These are phyloP conservation scores for Tricholoma saponaceum DNA, from an alignment of 768 basidiomycete genomes.

Conservation along the genomic window DNA sequence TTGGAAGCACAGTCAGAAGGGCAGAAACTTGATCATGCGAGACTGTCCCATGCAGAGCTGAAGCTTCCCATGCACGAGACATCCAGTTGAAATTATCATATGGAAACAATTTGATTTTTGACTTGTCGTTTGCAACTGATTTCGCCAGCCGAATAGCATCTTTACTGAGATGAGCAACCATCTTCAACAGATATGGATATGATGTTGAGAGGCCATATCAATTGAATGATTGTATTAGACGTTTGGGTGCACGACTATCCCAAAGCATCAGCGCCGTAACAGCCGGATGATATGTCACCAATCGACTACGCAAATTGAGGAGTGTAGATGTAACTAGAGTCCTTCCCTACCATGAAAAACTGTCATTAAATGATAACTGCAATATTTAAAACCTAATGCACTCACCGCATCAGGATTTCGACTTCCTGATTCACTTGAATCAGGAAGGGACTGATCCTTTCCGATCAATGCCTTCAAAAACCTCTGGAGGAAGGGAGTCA, in stretches of 20 bases:
- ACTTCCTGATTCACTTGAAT: no score
- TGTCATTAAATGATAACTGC: no score
- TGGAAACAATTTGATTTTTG: background rate
- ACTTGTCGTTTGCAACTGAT: background rate
- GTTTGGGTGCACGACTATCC: background rate
- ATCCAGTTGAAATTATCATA: background rate
- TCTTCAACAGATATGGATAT: background rate
- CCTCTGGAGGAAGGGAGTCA: no score
- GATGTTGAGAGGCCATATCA: background rate
- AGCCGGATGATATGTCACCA: background rate
- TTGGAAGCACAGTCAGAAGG: background rate
- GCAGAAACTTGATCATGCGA: background rate
- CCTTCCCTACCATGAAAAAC: no score
- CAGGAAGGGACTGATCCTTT: no score
- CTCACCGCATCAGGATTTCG: no score
- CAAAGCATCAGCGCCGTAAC: background rate
- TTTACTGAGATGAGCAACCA: background rate
- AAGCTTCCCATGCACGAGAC: background rate
- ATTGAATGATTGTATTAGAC: background rate
- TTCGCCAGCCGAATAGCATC: background rate
- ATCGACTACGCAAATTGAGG: no score
- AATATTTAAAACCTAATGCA: no score
- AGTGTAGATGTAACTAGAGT: no score
- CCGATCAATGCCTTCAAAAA: no score
- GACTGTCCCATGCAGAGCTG: background rate